Percentiles rank a stretch among this genome's conserved stretches.
Evolutionary conservation across 1,284 basidiomycete genomes (phyloP).

Genomic region (Cryptococcus jaspeensis): DNA sequence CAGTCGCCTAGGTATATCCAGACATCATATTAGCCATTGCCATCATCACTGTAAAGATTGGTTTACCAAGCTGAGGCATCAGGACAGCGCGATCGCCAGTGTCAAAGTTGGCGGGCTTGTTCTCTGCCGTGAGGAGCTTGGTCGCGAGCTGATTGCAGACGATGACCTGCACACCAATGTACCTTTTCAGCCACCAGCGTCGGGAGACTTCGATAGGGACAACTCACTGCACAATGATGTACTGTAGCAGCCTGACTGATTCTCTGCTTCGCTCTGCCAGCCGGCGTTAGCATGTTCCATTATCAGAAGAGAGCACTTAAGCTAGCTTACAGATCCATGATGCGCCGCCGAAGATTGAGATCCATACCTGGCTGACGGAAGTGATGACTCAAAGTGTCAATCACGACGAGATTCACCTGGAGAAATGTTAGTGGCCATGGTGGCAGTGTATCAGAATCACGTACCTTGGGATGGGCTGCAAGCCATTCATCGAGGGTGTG

Average conservation of each 20-base stretch:
- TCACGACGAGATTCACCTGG: conserved; percentile 46
- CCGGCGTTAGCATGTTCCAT: neutral
- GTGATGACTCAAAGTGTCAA: conserved; percentile 50
- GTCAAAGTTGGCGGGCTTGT: conserved; percentile 48
- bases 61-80: conserved; percentile 49
- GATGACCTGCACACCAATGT: conserved; percentile 31
- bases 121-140: conserved; percentile 45
- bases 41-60: neutral
- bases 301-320: neutral
- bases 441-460: neutral
- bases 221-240: conserved; percentile 40
- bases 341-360: conserved; percentile 25
- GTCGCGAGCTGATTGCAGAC: conserved; percentile 49
- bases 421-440: neutral
- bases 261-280: conserved; percentile 40
- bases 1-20: conserved; percentile 30
- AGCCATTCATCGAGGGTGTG: conserved; percentile 48
- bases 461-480: conserved; percentile 38
- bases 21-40: conserved; percentile 1
- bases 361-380: conserved; percentile 48
- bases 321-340: conserved; percentile 44
- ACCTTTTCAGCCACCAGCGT: neutral
- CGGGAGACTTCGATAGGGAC: neutral
- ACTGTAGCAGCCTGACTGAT: conserved; percentile 43
- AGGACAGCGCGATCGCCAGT: conserved; percentile 48